Evolutionary conservation across 23 red algal genomes (phyloP).

Genomic region (Gracilaria gracilis): DNA sequence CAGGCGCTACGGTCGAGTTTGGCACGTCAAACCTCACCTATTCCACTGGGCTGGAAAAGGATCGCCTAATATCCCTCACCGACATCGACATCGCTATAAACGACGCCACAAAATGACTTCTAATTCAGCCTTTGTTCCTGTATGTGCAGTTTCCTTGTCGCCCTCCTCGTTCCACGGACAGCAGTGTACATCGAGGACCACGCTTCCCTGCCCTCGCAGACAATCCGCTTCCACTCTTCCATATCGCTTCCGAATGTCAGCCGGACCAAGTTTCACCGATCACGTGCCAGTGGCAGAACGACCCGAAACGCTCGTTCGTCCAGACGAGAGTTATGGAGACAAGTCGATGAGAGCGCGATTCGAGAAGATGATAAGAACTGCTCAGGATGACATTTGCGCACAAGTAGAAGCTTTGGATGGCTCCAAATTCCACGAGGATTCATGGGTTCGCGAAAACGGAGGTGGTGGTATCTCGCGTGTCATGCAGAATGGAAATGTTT

Average conservation of each 20-base stretch:
- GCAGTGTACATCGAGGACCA: neutral
- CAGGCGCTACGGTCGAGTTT: neutral
- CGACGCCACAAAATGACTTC: neutral
- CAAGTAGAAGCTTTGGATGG: slow-evolving; percentile 95
- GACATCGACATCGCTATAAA: neutral
- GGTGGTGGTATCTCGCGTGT: slow-evolving; percentile 98
- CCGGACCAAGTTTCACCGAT: slow-evolving; percentile 72
- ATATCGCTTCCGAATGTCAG: slow-evolving; percentile 3
- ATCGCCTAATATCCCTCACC: neutral
- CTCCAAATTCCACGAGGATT: slow-evolving; percentile 89
- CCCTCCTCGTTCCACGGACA: slow-evolving; percentile 10
- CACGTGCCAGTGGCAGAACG: slow-evolving; percentile 70
- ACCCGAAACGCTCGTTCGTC: slow-evolving; percentile 65
- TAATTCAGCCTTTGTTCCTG: slow-evolving; percentile 3
- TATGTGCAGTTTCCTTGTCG: neutral
- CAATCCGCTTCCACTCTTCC: neutral
- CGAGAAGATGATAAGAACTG: slow-evolving; percentile 91
- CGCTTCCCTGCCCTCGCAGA: neutral
- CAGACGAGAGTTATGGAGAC: slow-evolving; percentile 22
- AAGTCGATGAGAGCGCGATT: slow-evolving; percentile 77
- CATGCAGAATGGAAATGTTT: slow-evolving; percentile 87
- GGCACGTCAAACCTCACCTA: neutral
- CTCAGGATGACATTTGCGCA: slow-evolving; percentile 90
- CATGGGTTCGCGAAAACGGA: slow-evolving; percentile 89
- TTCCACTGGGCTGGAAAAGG: no score